These are phyloP conservation scores for Pezicula radicicola DNA, from an alignment of 2,329 filamentous ascomycete genomes.

Conservation along the genomic window DNA sequence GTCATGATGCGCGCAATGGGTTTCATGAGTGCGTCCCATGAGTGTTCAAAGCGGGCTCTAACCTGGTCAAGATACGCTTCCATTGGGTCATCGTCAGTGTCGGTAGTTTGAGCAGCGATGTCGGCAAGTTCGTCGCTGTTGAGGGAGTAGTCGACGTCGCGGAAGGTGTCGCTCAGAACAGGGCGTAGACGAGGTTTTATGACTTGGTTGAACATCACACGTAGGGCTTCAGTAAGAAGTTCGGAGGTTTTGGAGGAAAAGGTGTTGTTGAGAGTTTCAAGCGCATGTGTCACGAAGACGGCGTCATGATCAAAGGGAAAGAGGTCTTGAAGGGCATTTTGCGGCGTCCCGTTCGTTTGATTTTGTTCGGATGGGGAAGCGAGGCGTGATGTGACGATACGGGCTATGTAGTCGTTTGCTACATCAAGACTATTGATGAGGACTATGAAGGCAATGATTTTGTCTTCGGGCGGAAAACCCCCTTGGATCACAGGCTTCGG, in stretches of 20 bases:
- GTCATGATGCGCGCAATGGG: conserved; percentile 86
- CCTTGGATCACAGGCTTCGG: conserved; percentile 77
- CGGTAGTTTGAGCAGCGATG: conserved; percentile 46
- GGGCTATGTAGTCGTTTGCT: conserved; percentile 83
- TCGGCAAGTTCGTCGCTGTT: conserved; percentile 59
- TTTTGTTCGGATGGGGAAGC: conserved; percentile 37
- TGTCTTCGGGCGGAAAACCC: conserved; percentile 81
- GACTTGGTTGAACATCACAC: conserved; percentile 84
- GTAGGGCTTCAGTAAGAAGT: conserved; percentile 78
- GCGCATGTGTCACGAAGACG: conserved; percentile 61
- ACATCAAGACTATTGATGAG: conserved; percentile 95
- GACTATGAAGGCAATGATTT: conserved; percentile 84
- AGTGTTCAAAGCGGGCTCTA: conserved; percentile 73
- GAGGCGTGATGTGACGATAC: conserved; percentile 74
- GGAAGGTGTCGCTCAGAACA: conserved; percentile 83
- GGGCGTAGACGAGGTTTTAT: conserved; percentile 81
- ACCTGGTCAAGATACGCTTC: conserved; percentile 64
- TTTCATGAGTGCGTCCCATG: conserved; percentile 82
- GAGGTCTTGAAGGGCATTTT: conserved; percentile 49
- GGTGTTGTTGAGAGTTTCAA: conserved; percentile 65
- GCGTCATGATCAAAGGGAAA: conserved; percentile 83
- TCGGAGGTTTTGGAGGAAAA: conserved; percentile 80
- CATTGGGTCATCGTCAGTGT: conserved; percentile 38
- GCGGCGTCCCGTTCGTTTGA: conserved; percentile 33
- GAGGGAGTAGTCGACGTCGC: conserved; percentile 82